Conservation (phyloP, 371 early-diverging fungal species). For the Smittium culicis region DNA sequence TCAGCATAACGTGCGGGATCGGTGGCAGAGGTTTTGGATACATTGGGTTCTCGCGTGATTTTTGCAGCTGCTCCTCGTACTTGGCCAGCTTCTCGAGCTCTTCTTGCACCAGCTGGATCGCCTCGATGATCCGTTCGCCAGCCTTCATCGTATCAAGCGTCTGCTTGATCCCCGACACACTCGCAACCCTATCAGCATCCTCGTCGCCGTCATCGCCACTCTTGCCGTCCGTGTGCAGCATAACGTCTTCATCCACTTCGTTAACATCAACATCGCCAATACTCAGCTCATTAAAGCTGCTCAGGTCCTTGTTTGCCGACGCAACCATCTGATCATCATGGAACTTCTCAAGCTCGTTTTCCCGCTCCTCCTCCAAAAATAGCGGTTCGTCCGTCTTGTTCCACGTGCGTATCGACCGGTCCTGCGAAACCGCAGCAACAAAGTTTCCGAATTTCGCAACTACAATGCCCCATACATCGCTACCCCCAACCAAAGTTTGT, state of each 20-base stretch:
- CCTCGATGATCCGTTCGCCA: slow-evolving; percentile 70
- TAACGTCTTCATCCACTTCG: slow-evolving; percentile 21
- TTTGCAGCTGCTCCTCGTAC: slow-evolving; percentile 61
- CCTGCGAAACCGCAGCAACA: slow-evolving; percentile 75
- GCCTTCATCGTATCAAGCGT: slow-evolving; percentile 25
- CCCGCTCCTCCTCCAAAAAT: slow-evolving; percentile 90
- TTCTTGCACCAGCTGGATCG: slow-evolving; percentile 82
- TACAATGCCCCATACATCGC: slow-evolving; percentile 81
- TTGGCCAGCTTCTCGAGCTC: slow-evolving; percentile 81
- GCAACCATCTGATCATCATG: slow-evolving; percentile 63
- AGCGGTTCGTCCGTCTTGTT: slow-evolving; percentile 88
- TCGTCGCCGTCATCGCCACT: slow-evolving; percentile 27
- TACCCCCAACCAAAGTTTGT: slow-evolving; percentile 62
- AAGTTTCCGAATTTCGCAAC: slow-evolving; percentile 74
- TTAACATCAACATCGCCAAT: slow-evolving; percentile 31
- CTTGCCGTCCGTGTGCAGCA: not conserved
- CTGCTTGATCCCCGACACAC: slow-evolving; percentile 41
- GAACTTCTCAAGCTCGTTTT: slow-evolving; percentile 77
- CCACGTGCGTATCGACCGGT: slow-evolving; percentile 86
- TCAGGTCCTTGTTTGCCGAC: slow-evolving; percentile 42
- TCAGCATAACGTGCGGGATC: slow-evolving; percentile 50
- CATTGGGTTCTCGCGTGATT: slow-evolving; percentile 40
- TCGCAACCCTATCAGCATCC: slow-evolving; percentile 31
- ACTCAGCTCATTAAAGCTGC: slow-evolving; percentile 21
- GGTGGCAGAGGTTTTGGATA: slow-evolving; percentile 36